Percentiles rank a stretch among this genome's conserved stretches.
phyloP scores from a whole-genome alignment of 495 filamentous ascomycete species.

The Apodospora peruviana region DNA sequence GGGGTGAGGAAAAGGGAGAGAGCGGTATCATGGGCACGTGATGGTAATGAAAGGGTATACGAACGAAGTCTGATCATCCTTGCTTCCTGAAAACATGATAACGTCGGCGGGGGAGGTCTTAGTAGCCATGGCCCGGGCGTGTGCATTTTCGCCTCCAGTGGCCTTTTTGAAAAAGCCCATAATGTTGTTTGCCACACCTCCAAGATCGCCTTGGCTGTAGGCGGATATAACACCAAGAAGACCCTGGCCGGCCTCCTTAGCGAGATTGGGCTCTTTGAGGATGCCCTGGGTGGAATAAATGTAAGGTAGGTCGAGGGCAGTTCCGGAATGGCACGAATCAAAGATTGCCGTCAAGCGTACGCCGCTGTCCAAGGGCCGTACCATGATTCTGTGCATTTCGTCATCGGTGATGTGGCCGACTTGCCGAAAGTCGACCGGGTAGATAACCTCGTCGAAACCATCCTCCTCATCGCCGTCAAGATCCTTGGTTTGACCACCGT shows the following conservation, averaged over 20 bases:
- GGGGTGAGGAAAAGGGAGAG: constrained; percentile 6
- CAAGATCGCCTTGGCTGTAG: constrained; percentile 85
- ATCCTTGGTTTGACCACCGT: constrained; percentile 96
- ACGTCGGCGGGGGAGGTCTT: constrained; percentile 96
- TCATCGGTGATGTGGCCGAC: constrained; percentile 96
- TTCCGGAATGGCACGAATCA: constrained; percentile 98
- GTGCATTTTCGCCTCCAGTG: constrained; percentile 73
- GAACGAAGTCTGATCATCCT: constrained; percentile 91
- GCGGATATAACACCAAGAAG: constrained; percentile 82
- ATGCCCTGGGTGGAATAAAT: constrained; percentile 93
- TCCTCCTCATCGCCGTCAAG: constrained; percentile 91
- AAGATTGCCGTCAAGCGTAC: constrained; percentile 96
- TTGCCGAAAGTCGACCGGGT: constrained; percentile 87
- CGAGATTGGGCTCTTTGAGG: constrained; percentile 96
- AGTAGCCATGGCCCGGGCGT: constrained; percentile 73
- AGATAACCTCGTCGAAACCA: constrained; percentile 97
- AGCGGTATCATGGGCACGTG: constrained; percentile 12
- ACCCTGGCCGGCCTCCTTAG: constrained; percentile 95
- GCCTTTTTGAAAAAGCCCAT: constrained; percentile 93
- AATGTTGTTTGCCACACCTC: constrained; percentile 72
- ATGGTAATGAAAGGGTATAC: constrained; percentile 41
- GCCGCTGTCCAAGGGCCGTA: constrained; percentile 69
- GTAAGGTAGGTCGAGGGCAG: constrained; percentile 92
- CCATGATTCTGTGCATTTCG: constrained; percentile 98
- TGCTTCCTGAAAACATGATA: constrained; percentile 95